Base-by-base conservation (phyloP, 768 basidiomycete genomes). In the Psilocybe subaeruginosa region DNA sequence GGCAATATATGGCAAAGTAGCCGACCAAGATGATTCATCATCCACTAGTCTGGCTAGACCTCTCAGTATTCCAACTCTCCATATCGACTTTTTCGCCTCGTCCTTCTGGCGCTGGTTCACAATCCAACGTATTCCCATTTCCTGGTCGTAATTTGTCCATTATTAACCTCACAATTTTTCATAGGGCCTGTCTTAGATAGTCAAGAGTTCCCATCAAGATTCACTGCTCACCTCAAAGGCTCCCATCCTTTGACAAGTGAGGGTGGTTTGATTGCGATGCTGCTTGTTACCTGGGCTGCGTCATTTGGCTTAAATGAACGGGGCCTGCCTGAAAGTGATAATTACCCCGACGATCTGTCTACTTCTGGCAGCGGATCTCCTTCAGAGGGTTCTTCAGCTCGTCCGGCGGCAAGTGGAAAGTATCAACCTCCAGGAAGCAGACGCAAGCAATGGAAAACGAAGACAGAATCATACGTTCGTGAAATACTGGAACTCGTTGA, bases 131-230 rank as follows among this genome's bases (percentile, higher is more conserved):
- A 72, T 73, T 82, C 61, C 43, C 16, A 7, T 67, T 41, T 31
- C 63, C 60, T 63, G 6, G 23, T 59, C 56, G n/a, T 39, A 1
- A 41, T 23, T 54, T 37, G 23, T 2, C 14, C 6, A 29, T 41
- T 54, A 55, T 54, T 23, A 33, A 31, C 58, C 67, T 35, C 69
- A 48, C 45, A 23, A 58, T 37, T 58, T 41, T 41, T 64, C 48
- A 39, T 72, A 97, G 95, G 93, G 48, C 95, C 95, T 8, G 82
- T 97, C 59, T 80, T 97, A 51, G 94, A 97, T 66, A 83, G 91
- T 4, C 77, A 77, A 41, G 93, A 96, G 69, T 96, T 95, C 67
- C 78, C 84, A 27, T 77, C 84, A n/a, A 83, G 93, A 50, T 95
- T 86, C 69, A 73, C 81, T 14, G 85, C 87, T 35, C 91, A 89